Conservation (phyloP, 164 flowering plant species). For the Aristolochia californica region DNA sequence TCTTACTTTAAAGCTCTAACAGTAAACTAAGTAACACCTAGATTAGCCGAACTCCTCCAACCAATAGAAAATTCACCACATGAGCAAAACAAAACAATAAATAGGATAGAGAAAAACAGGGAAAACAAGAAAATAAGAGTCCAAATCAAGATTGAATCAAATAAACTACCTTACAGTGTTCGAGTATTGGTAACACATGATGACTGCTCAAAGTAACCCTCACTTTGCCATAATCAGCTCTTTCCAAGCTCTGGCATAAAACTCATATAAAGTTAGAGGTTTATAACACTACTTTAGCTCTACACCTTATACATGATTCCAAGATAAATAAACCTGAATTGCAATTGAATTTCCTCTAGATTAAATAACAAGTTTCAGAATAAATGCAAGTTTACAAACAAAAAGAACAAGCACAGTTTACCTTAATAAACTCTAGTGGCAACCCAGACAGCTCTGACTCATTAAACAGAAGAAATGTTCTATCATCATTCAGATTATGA, state of each 20-base stretch:
- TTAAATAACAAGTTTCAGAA: too few relatives aligned
- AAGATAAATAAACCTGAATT: too few relatives aligned
- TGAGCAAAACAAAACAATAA: neutral
- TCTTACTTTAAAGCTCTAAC: too few relatives aligned
- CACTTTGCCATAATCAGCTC: conserved; percentile 43
- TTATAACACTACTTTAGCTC: too few relatives aligned
- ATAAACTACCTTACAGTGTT: conserved; percentile 54
- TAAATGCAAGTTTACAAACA: neutral
- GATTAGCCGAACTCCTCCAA: too few relatives aligned
- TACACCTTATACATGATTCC: too few relatives aligned
- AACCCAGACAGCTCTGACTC: conserved; percentile 73
- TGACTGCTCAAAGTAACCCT: conserved; percentile 57
- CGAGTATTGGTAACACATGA: conserved; percentile 59
- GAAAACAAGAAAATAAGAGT: neutral
- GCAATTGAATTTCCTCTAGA: too few relatives aligned
- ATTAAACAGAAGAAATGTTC: conserved; percentile 43
- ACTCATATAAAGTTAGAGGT: neutral
- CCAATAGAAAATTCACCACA: too few relatives aligned
- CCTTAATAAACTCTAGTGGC: conserved; percentile 77
- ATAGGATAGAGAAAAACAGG: neutral
- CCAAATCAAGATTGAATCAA: neutral
- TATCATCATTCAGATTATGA: conserved; percentile 60
- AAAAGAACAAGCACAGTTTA: conserved; percentile 5
- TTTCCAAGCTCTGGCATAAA: conserved; percentile 52
- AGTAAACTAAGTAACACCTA: too few relatives aligned